Conservation (phyloP, 1,284 basidiomycete species). For the Tausonia pullulans region DNA sequence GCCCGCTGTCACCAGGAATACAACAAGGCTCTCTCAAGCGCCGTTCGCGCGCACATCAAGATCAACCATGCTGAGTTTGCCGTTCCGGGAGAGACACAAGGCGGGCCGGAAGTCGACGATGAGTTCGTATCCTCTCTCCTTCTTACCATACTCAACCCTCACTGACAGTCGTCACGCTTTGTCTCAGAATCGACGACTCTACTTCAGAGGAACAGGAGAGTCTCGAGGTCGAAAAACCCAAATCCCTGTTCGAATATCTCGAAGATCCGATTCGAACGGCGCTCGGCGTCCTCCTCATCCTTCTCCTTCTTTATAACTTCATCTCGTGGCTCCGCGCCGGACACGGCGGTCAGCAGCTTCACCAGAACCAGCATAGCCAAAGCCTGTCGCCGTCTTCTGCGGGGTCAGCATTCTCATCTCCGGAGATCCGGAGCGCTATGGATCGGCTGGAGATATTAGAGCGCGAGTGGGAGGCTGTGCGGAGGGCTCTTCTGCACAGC, state of each 20-base stretch:
- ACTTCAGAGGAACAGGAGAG: not conserved
- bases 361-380: not conserved
- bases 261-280: constrained; percentile 16
- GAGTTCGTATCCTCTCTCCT: not conserved
- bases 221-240: not conserved
- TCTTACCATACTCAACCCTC: constrained; percentile 1
- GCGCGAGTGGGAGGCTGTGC: constrained; percentile 6
- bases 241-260: constrained; percentile 10
- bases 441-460: constrained; percentile 8
- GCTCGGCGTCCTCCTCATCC: not conserved
- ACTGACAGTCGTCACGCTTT: not conserved
- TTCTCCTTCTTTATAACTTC: not conserved
- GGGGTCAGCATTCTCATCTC: too few relatives aligned
- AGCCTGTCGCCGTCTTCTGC: not conserved
- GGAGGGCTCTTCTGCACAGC: not conserved
- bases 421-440: not conserved
- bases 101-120: not conserved
- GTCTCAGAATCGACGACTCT: not conserved
- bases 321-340: not conserved
- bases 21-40: constrained; percentile 16
- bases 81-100: not conserved
- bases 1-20: constrained; percentile 9
- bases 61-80: constrained; percentile 19
- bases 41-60: constrained; percentile 15
- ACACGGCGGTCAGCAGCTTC: not conserved